Conservation (phyloP, 2,329 filamentous ascomycete species). For the Phyllosticta paracitricarpa region DNA sequence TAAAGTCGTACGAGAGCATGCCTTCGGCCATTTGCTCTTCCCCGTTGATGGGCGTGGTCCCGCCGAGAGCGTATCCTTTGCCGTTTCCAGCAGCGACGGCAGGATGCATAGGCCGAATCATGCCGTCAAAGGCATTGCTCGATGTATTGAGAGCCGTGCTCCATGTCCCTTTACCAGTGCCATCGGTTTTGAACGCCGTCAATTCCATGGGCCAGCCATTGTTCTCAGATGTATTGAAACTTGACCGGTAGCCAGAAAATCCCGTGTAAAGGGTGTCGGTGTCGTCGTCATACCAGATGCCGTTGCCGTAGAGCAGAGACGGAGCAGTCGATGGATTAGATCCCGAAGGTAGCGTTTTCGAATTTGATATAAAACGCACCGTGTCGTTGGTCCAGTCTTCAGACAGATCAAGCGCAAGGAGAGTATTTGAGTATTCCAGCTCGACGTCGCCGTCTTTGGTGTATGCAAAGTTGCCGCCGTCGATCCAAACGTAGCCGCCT, state of each 20-base stretch:
- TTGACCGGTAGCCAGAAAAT: slow-evolving; percentile 9
- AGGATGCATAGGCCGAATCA: slow-evolving; percentile 5
- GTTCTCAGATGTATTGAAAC: neutral
- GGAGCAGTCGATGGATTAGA: slow-evolving; percentile 9
- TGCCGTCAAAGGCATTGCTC: slow-evolving; percentile 1
- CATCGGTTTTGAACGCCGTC: slow-evolving; percentile 10
- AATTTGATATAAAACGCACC: neutral
- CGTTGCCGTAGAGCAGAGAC: slow-evolving; percentile 1
- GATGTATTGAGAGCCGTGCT: neutral
- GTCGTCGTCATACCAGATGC: slow-evolving; percentile 8
- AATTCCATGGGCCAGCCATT: slow-evolving; percentile 3
- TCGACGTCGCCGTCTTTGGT: neutral
- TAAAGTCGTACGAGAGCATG: slow-evolving; percentile 10
- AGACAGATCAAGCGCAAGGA: slow-evolving; percentile 10
- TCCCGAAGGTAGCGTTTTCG: slow-evolving; percentile 1
- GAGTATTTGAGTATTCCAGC: slow-evolving; percentile 7
- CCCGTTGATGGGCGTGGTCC: neutral
- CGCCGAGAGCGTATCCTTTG: slow-evolving; percentile 11
- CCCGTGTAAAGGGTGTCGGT: slow-evolving; percentile 7
- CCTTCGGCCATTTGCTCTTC: neutral
- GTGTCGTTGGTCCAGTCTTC: slow-evolving; percentile 11
- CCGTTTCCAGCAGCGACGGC: slow-evolving; percentile 8
- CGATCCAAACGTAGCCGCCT: slow-evolving; percentile 9
- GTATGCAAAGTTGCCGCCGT: slow-evolving; percentile 10
- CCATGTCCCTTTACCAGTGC: slow-evolving; percentile 8